Percentiles rank a stretch among this genome's conserved stretches.
Conservation (phyloP, 805 yeast genomes). For the Clavispora asparagi region DNA sequence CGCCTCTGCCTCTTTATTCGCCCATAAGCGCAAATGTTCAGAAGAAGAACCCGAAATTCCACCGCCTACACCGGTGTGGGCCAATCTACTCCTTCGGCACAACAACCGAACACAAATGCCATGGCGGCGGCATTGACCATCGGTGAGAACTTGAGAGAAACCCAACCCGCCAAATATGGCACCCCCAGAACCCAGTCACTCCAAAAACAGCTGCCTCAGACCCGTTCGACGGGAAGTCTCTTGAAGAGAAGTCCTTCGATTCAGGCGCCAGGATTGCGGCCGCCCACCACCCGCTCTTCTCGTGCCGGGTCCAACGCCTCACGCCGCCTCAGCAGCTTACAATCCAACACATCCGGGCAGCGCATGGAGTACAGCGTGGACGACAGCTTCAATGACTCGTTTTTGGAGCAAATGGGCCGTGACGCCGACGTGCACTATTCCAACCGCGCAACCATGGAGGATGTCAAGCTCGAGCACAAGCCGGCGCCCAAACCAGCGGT, state of each 20-base stretch:
- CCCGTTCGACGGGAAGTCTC: conserved; percentile 7
- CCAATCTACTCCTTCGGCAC: conserved; percentile 26
- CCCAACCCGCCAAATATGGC: conserved; percentile 12
- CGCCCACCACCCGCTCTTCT: not conserved
- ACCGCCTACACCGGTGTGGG: conserved; percentile 42
- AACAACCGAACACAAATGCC: conserved; percentile 35
- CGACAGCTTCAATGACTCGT: conserved; percentile 28
- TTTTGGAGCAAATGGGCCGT: conserved; percentile 23
- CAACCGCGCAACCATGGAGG: conserved; percentile 31
- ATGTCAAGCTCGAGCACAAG: conserved; percentile 25
- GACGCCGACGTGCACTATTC: conserved; percentile 20
- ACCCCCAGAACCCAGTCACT: conserved; percentile 3
- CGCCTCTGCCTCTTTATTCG: not conserved
- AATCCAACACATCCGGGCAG: not conserved
- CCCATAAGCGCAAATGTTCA: conserved; percentile 14
- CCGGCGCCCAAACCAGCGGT: conserved; percentile 11
- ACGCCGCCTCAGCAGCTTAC: conserved; percentile 5
- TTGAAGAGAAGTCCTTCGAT: conserved; percentile 14
- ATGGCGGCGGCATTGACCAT: conserved; percentile 43
- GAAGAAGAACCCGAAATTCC: conserved; percentile 26
- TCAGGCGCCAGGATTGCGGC: conserved; percentile 3
- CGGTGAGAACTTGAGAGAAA: conserved; percentile 27
- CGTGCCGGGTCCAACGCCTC: not conserved
- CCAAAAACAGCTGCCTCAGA: conserved; percentile 12
- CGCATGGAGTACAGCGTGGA: conserved; percentile 18